Conservation (phyloP, 2,329 filamentous ascomycete species). For the Xenosphaeropsis pyriputrescens region DNA sequence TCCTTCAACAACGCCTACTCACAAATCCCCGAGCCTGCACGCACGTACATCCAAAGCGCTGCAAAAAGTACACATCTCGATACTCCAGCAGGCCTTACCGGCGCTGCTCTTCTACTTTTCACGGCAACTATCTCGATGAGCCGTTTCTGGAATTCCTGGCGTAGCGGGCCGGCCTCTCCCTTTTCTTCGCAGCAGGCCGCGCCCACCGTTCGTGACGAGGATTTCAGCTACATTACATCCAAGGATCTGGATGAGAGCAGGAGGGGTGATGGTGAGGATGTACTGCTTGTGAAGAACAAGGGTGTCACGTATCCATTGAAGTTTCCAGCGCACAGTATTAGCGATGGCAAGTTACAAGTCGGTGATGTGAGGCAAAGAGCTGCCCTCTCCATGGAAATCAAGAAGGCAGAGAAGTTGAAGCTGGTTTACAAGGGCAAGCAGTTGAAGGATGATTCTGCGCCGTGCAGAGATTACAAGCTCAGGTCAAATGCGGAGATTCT, state of each 20-base stretch:
- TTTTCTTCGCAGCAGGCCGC: constrained; percentile 22
- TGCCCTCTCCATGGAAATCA: constrained; percentile 48
- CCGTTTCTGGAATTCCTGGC: constrained; percentile 16
- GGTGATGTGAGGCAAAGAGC: constrained; percentile 53
- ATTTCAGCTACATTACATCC: constrained; percentile 74
- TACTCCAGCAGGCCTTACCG: constrained; percentile 10
- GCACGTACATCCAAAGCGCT: constrained; percentile 11
- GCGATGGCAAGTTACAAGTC: constrained; percentile 55
- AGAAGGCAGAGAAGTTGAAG: constrained; percentile 42
- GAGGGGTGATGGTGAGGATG: constrained; percentile 43
- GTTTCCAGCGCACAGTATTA: constrained; percentile 64
- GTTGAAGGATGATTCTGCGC: constrained; percentile 46
- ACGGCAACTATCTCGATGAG: constrained; percentile 16
- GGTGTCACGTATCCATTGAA: constrained; percentile 51
- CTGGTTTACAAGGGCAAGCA: constrained; percentile 61
- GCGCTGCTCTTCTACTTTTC: constrained; percentile 11
- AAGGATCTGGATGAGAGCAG: constrained; percentile 46
- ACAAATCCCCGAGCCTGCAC: constrained; percentile 12
- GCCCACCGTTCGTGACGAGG: constrained; percentile 56
- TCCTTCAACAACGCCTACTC: constrained; percentile 30
- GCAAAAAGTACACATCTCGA: constrained; percentile 14
- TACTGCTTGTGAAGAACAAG: constrained; percentile 56
- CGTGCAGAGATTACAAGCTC: constrained; percentile 42
- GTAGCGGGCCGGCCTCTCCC: constrained; percentile 14
- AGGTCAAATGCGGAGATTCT: constrained; percentile 48